Percentiles rank a stretch among this genome's conserved stretches.
These are phyloP conservation scores for Bondarzewia mesenterica DNA, from an alignment of 1,284 basidiomycete genomes.

Conservation along the genomic window DNA sequence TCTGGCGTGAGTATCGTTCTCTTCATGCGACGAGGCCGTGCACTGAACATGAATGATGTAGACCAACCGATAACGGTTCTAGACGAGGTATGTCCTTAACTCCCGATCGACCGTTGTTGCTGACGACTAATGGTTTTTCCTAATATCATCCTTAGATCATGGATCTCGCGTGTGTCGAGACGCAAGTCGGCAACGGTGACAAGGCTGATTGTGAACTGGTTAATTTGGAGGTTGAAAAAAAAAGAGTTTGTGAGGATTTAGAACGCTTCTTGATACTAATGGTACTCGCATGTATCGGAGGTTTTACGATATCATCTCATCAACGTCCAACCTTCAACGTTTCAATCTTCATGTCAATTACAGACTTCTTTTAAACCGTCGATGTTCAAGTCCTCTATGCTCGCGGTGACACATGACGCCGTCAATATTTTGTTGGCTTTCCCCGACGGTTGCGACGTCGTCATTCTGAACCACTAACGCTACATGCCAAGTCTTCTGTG, in stretches of 20 bases:
- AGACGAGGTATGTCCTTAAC: slow-evolving; percentile 43
- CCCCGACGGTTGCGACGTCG: too few species aligned
- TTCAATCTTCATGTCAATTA: too few species aligned
- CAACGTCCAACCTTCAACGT: too few species aligned
- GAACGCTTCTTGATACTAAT: background rate
- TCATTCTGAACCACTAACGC: too few species aligned
- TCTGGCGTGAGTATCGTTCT: slow-evolving; percentile 77
- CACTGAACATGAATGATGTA: slow-evolving; percentile 20
- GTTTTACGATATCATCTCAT: too few species aligned
- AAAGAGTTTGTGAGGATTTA: background rate
- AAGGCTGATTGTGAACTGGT: slow-evolving; percentile 72
- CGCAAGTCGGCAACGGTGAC: slow-evolving; percentile 72
- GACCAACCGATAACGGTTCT: slow-evolving; percentile 83
- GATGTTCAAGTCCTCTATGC: too few species aligned
- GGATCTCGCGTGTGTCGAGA: slow-evolving; percentile 80
- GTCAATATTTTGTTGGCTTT: too few species aligned
- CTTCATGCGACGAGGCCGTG: slow-evolving; percentile 7
- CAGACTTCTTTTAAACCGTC: too few species aligned
- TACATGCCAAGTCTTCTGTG: too few species aligned
- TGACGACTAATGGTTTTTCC: background rate
- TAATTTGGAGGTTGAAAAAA: slow-evolving; percentile 26
- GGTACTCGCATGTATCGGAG: too few species aligned
- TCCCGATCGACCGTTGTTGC: slow-evolving; percentile 13
- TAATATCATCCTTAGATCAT: slow-evolving; percentile 42
- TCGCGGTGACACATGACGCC: too few species aligned